Evolutionary conservation across 192 early-diverging fungal species (phyloP).

Genomic region (Obelidium mucronatum): DNA sequence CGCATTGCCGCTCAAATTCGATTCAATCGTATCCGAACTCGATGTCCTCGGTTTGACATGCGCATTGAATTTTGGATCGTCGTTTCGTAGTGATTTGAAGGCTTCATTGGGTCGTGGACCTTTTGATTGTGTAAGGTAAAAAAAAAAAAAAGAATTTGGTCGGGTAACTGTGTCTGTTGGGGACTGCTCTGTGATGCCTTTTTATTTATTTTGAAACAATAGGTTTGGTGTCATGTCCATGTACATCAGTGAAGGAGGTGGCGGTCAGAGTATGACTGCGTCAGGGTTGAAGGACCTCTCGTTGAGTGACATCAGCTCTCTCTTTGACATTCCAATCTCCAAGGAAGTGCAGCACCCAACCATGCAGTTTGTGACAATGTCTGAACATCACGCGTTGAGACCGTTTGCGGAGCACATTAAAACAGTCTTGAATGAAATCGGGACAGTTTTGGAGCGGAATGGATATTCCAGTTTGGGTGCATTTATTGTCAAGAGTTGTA

Average conservation of each 20-base stretch:
- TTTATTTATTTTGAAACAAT: neutral
- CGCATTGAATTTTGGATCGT: conserved; percentile 81
- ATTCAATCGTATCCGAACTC: conserved; percentile 75
- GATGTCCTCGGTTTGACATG: conserved; percentile 79
- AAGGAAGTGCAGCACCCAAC: conserved; percentile 67
- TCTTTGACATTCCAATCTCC: conserved; percentile 79
- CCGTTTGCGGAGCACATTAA: conserved; percentile 71
- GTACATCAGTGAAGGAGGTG: conserved; percentile 71
- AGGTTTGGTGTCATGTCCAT: conserved; percentile 84
- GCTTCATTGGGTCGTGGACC: conserved; percentile 70
- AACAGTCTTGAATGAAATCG: conserved; percentile 74
- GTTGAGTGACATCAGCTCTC: conserved; percentile 60
- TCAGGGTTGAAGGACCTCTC: conserved; percentile 64
- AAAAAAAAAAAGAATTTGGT: neutral
- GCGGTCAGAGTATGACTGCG: conserved; percentile 53
- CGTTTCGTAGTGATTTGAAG: conserved; percentile 73
- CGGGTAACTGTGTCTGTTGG: neutral
- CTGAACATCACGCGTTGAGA: conserved; percentile 66
- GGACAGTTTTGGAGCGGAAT: conserved; percentile 62
- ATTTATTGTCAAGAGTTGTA: conserved; percentile 73
- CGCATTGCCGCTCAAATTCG: conserved; percentile 77
- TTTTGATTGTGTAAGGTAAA: conserved; percentile 67
- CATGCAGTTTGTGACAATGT: conserved; percentile 66
- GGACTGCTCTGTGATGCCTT: neutral
- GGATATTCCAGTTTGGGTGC: conserved; percentile 71